phyloP scores from a whole-genome alignment of 2,329 filamentous ascomycete genomes.

The Trichoderma simmonsii region DNA sequence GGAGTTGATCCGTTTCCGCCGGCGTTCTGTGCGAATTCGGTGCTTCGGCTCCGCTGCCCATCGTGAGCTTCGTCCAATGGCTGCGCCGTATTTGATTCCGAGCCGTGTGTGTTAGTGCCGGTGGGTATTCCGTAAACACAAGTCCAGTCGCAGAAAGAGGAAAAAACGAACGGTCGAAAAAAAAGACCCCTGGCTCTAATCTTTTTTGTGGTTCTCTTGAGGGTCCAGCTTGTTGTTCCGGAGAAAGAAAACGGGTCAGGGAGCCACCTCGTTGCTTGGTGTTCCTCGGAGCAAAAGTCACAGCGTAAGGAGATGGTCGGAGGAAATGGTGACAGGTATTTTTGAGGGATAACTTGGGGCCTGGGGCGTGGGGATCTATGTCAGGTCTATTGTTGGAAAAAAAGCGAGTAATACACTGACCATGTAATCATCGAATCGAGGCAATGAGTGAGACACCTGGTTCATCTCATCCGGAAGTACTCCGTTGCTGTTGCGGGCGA shows the following conservation, averaged over 20 bases:
- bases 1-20: slow-evolving; percentile 13
- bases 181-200: neutral
- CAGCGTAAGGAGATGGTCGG: neutral
- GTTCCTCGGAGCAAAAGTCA: neutral
- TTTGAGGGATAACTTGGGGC: neutral
- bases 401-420: neutral
- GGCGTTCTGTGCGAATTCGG: neutral
- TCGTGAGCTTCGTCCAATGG: neutral
- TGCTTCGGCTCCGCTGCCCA: neutral
- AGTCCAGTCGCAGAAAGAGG: neutral
- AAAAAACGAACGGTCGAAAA: neutral
- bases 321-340: neutral
- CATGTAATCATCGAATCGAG: neutral
- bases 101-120: neutral
- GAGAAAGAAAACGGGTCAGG: neutral
- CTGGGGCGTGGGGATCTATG: neutral
- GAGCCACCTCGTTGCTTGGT: neutral
- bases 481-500: neutral
- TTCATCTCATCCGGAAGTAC: neutral
- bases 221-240: neutral
- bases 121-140: neutral
- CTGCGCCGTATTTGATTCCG: neutral
- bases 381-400: neutral
- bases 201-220: neutral
- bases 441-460: neutral